Conservation (phyloP, 2,329 filamentous ascomycete genomes). For the Neurospora sp. region DNA sequence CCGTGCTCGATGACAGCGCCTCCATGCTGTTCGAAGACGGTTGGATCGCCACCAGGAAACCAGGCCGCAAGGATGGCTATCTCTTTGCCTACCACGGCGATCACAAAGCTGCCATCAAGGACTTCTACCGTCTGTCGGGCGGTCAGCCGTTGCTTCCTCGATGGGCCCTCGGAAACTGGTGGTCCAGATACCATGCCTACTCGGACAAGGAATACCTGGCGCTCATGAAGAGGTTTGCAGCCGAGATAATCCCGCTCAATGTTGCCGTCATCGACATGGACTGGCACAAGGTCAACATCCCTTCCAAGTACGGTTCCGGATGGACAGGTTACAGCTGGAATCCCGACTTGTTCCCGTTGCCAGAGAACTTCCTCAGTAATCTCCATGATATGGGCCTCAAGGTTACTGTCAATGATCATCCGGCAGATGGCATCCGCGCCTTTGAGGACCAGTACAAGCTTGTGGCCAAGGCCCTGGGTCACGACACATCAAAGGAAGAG, state of each 20-base stretch:
- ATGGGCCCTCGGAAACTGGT: conserved; percentile 54
- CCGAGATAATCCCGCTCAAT: conserved; percentile 42
- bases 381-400: conserved; percentile 43
- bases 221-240: conserved; percentile 46
- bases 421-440: conserved; percentile 45
- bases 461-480: conserved; percentile 41
- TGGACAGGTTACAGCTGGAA: conserved; percentile 58
- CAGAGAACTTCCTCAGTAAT: conserved; percentile 37
- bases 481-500: conserved; percentile 38
- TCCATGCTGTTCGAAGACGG: conserved; percentile 19
- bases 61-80: conserved; percentile 18
- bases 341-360: conserved; percentile 46
- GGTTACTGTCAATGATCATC: conserved; percentile 52
- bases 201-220: conserved; percentile 43
- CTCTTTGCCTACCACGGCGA: conserved; percentile 18
- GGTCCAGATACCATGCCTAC: conserved; percentile 54
- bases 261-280: conserved; percentile 58
- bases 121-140: conserved; percentile 25
- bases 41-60: conserved; percentile 15
- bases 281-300: conserved; percentile 47
- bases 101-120: conserved; percentile 19
- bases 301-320: conserved; percentile 30
- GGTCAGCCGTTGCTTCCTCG: conserved; percentile 24
- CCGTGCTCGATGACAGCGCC: conserved; percentile 18
- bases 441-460: conserved; percentile 47